Conservation (phyloP, 2,329 filamentous ascomycete genomes). For the Epichloe gansuensis region DNA sequence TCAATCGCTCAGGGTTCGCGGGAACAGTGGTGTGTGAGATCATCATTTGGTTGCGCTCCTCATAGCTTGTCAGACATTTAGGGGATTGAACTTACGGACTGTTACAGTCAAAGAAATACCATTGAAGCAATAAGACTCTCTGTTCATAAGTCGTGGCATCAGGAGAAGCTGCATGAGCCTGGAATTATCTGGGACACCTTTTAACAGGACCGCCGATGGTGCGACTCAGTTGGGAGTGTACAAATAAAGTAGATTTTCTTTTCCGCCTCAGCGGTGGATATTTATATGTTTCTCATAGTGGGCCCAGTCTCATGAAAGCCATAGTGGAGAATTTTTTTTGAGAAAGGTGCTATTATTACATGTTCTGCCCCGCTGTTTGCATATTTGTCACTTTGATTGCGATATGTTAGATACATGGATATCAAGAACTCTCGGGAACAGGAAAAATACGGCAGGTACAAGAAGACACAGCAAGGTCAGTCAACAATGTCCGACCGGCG, state of each 20-base stretch:
- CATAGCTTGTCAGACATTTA: background rate
- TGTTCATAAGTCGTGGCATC: background rate
- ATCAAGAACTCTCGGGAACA: background rate
- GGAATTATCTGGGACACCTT: background rate
- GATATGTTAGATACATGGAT: no score
- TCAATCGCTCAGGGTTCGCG: conserved; percentile 48
- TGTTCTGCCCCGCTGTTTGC: conserved; percentile 2
- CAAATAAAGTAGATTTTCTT: background rate
- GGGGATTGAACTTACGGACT: background rate
- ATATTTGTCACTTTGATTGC: background rate
- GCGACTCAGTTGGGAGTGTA: background rate
- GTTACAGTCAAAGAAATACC: background rate
- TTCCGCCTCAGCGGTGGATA: background rate
- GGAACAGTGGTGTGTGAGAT: conserved; percentile 44
- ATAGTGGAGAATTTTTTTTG: no score
- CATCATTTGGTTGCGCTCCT: conserved; percentile 30
- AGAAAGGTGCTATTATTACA: background rate
- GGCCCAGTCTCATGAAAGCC: background rate
- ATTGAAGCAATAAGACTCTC: background rate
- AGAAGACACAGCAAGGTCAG: background rate
- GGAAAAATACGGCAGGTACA: background rate
- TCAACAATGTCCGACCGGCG: conserved; percentile 64
- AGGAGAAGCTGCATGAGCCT: background rate
- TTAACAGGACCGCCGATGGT: no score
- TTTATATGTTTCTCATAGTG: background rate